Conservation (phyloP, 2,329 filamentous ascomycete genomes). For the Aureobasidium namibiae region DNA sequence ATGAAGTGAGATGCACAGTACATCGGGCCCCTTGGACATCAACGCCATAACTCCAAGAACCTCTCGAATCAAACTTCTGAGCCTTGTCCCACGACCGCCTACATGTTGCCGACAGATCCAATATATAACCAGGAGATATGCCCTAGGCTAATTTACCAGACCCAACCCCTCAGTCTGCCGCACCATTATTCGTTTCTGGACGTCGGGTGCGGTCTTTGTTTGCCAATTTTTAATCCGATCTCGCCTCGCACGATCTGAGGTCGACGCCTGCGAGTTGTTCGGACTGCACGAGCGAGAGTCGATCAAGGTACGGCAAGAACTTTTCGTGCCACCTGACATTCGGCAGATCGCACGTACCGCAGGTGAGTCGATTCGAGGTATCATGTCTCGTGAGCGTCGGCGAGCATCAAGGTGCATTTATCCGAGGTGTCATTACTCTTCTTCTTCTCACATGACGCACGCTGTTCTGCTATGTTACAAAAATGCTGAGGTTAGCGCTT, state of each 20-base stretch:
- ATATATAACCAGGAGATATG: no score
- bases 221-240: background rate
- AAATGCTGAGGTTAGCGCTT: background rate
- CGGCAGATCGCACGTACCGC: background rate
- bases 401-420: background rate
- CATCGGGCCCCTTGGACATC: no score
- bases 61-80: background rate
- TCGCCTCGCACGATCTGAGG: background rate
- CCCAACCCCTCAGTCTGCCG: background rate
- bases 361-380: background rate
- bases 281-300: background rate
- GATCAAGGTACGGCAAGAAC: background rate
- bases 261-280: background rate
- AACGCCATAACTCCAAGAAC: no score
- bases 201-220: background rate
- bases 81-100: background rate
- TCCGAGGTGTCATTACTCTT: background rate
- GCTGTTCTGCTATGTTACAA: background rate
- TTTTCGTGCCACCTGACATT: background rate
- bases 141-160: background rate
- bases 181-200: no score
- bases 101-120: background rate
- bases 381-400: background rate
- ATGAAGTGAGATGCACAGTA: no score
- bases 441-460: background rate